These are phyloP conservation scores for Zymoseptoria crescenta DNA, from an alignment of 2,329 filamentous ascomycete genomes.

Conservation along the genomic window DNA sequence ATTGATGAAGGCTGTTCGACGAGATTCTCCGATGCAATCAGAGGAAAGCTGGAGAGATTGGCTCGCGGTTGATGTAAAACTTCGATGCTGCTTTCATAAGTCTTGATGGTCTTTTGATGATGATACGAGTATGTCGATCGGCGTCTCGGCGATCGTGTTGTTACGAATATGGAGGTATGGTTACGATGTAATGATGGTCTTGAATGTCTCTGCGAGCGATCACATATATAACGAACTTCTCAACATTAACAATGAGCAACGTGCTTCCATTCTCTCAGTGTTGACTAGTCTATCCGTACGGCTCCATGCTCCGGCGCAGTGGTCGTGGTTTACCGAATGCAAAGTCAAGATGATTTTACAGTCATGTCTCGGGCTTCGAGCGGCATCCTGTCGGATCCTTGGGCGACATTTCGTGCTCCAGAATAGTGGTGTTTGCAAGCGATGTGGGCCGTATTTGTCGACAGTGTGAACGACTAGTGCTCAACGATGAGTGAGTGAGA, in stretches of 20 bases:
- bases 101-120: not conserved
- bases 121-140: constrained; percentile 1
- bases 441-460: no score
- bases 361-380: not conserved
- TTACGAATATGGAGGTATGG: not conserved
- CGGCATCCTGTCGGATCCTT: not conserved
- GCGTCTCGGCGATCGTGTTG: not conserved
- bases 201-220: not conserved
- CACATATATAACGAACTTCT: not conserved
- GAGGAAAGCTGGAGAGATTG: constrained; percentile 45
- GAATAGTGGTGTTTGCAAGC: no score
- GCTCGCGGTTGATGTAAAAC: constrained; percentile 23
- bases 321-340: not conserved
- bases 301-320: not conserved
- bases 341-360: not conserved
- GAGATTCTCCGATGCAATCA: constrained; percentile 48
- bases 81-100: not conserved
- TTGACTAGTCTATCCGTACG: not conserved
- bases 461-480: no score
- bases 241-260: not conserved
- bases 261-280: not conserved
- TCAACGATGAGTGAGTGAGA: no score
- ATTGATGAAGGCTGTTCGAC: constrained; percentile 47
- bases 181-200: not conserved
- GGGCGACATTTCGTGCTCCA: not conserved